Evolutionary conservation across 1,139 yeast genomes (phyloP), one percentile per base, ranked within the genome.

Genomic region (Nadsonia starkeyi-henricii): DNA sequence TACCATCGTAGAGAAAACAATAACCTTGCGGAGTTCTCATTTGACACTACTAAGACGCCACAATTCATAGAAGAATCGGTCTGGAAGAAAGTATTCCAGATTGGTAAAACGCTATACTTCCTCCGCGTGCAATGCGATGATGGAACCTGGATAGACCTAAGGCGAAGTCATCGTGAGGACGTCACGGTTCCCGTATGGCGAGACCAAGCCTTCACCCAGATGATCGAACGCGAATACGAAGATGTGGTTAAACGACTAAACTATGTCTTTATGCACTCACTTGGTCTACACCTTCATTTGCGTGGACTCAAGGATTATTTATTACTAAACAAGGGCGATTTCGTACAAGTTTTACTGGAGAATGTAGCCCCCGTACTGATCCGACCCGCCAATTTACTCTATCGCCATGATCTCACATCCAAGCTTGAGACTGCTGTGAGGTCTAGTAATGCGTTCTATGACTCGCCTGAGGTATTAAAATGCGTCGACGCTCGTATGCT

Each of bases 401-500:
- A 85, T 3, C 71, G 89, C 2, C 81, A 79, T 53, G 79, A 79
- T 49, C 66, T 89, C 45, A 77, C 89, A 1, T 73, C 77, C 33
- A 67, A 83, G 4, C 65, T 89, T 47, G 78, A 75, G 47, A 81
- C 82, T 1, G 79, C 96, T 0, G 74, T 88, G 3, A 69, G 75
- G 15, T 69, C 71, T 20, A 80, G 95, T 0, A 78, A 86, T 18
- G 68, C 85, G 1, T 71, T 73, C 51, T 67, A 70, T 54, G 74
- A 70, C 41, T 60, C 60, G 2, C 64, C 63, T 3, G 64, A 61
- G 23, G 67, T 76, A 2, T 57, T 74, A n/a, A 69, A 73, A 46
- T 68, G 86, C 47, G 62, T 91, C 18, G 97, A 91, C 67, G 95
- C 96, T 0, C 70, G 96, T 45, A 73, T 89, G 45, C 70, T 88